A percentile compares a stretch with the other conserved stretches of the same genome.
These are phyloP conservation scores for Dacryopinax spathularia DNA, from an alignment of 768 basidiomycete species.

Conservation along the genomic window DNA sequence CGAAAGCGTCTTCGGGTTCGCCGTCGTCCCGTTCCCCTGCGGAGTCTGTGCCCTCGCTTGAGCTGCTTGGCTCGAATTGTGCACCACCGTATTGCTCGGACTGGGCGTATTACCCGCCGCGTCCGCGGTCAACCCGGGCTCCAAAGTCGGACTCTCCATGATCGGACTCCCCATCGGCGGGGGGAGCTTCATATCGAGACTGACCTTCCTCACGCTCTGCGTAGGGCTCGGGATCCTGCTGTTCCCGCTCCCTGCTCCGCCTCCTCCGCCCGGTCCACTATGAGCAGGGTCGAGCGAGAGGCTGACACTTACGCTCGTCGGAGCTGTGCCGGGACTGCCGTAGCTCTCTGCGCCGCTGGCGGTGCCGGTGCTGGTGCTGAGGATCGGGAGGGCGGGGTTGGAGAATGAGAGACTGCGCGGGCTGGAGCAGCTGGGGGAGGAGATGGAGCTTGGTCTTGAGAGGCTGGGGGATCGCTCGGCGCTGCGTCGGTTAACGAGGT, in stretches of 20 bases:
- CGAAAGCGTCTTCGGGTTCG: neutral
- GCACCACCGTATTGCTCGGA: neutral
- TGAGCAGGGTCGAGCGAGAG: neutral
- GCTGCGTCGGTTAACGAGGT: constrained; percentile 42
- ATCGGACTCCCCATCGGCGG: neutral
- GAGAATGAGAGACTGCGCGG: neutral
- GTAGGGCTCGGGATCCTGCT: neutral
- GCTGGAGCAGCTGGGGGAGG: neutral
- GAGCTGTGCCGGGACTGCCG: neutral
- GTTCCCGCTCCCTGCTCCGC: neutral
- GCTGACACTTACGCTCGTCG: neutral
- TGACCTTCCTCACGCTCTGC: neutral
- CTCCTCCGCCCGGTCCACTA: neutral
- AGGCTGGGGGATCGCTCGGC: constrained; percentile 1
- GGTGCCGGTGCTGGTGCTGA: no score
- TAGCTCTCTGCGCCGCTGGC: neutral
- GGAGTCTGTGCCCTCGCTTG: neutral
- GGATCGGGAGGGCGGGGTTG: neutral
- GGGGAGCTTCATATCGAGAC: neutral
- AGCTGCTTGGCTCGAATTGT: neutral
- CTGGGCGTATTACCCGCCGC: neutral
- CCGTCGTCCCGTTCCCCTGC: neutral
- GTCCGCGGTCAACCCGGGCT: neutral
- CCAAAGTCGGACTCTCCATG: neutral
- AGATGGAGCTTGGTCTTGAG: neutral